Conservation (phyloP, 176 grass and related monocot genomes). For the Bothriochloa decipiens region DNA sequence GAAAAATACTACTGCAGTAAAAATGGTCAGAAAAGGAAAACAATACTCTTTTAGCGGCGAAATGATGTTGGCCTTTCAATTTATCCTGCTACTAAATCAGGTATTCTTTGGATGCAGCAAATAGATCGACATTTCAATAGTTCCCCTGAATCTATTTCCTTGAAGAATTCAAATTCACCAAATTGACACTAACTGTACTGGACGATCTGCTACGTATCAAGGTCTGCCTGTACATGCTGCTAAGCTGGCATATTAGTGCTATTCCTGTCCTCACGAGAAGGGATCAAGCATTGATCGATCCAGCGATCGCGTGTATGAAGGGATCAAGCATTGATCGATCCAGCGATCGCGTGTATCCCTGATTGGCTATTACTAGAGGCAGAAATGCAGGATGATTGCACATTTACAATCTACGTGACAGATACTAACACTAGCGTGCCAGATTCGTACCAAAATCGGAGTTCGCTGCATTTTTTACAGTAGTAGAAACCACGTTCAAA, state of each 20-base stretch:
- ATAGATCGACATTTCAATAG: background rate
- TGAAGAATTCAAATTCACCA: background rate
- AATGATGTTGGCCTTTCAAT: background rate
- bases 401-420: background rate
- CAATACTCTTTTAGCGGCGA: background rate
- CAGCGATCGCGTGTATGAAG: background rate
- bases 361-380: background rate
- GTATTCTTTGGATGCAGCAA: background rate
- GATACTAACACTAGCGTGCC: background rate
- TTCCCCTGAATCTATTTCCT: background rate
- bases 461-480: background rate
- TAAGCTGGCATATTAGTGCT: conserved; percentile 11
- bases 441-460: background rate
- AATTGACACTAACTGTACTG: background rate
- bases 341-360: background rate
- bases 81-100: background rate
- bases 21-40: background rate
- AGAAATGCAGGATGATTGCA: background rate
- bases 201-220: background rate
- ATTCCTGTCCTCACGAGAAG: background rate
- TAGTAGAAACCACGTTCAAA: background rate
- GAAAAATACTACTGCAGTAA: background rate
- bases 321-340: background rate
- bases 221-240: conserved; percentile 3
- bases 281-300: background rate